These are phyloP conservation scores for Schizochytrium sp. DNA, from an alignment of 108 stramenopile genomes.

Conservation along the genomic window DNA sequence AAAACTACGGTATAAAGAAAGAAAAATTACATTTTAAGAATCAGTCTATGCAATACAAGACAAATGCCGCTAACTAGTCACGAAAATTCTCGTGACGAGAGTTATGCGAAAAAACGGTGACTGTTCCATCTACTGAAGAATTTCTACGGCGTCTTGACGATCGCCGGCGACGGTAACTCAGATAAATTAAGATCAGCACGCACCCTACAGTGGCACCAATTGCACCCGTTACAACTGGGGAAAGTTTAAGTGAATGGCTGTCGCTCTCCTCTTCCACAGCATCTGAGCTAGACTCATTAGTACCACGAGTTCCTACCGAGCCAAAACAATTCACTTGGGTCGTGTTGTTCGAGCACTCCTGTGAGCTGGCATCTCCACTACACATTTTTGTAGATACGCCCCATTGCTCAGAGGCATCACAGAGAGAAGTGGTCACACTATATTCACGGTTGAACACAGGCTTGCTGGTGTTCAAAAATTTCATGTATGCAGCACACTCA, in stretches of 20 bases:
- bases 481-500: neutral
- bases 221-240: too few species aligned
- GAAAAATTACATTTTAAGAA: too few species aligned
- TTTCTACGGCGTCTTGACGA: too few species aligned
- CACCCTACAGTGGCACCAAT: too few species aligned
- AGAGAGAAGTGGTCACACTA: neutral
- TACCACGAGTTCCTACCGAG: neutral
- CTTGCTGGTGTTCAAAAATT: conserved; percentile 5
- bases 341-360: neutral
- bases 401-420: neutral
- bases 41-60: too few species aligned
- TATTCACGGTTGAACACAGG: conserved; percentile 45
- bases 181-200: too few species aligned
- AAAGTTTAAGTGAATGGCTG: neutral
- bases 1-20: too few species aligned
- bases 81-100: too few species aligned
- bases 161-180: too few species aligned
- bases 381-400: conserved; percentile 42
- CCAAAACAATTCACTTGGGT: conserved; percentile 6
- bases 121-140: too few species aligned
- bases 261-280: neutral
- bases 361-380: neutral
- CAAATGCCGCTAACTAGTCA: too few species aligned
- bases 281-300: neutral
- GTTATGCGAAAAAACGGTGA: too few species aligned